Base-by-base conservation (phyloP, 2,329 filamentous ascomycete genomes). In the Lachnellula hyalina region DNA sequence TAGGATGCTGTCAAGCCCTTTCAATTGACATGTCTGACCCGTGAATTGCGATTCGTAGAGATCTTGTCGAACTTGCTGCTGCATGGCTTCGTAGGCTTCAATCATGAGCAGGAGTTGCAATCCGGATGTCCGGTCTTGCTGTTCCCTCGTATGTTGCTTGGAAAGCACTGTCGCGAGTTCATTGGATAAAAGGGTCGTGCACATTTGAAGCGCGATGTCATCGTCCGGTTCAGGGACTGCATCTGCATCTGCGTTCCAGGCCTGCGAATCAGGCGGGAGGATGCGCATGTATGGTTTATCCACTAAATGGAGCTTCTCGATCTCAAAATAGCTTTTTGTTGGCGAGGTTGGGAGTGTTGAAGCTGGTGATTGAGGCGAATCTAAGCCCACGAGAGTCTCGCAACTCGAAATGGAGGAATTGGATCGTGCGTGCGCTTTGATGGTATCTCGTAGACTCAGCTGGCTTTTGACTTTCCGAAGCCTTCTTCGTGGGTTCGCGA, bases 71-170 rank as follows among this genome's bases (percentile, higher is more conserved):
- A 66, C 46, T 12, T 62, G 58, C 36, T 62, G 53, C 38, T 63
- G 62, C 2, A 65, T 52, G 1, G 56, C 61, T 51, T 68, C 66
- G 44, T 68, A 68, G 1, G 65, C 58, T 53, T 68, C 66, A 23
- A 68, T 68, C 65, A 68, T 66, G 34, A 67, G 63, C 7, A 65
- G 46, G 32, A 68, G 64, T 44, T 68, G 63, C 7, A 68, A 49
- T 38, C 65, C 63, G 28, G 65, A 66, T 4, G 58, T 60, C 7
- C 58, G 56, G 28, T 62, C 61, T 44, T 35, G 49, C 2, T 47
- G 45, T 35, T 56, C 58, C 4, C 25, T 21, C 7, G 59, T 50
- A 35, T 63, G 51, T 14, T 62, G 56, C 23, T 57, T 53, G 17
- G 61, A 61, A 2, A 68, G 53, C 19, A 59, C 55, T 2, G 60